phyloP scores from a whole-genome alignment of 1,139 yeast species.

The Pichia sp. region DNA sequence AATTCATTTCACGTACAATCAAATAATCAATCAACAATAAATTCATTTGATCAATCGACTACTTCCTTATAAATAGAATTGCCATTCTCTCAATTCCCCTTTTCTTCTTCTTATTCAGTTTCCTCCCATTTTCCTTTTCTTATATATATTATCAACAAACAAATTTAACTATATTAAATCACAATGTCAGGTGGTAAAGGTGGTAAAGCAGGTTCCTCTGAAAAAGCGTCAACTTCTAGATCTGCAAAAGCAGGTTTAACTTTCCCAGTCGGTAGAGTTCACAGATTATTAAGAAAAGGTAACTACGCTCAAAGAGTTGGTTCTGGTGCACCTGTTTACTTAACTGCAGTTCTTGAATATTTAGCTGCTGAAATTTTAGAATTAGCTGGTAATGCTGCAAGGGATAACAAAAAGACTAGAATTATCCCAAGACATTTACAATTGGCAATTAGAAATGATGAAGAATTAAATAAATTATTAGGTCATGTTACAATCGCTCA shows the following conservation, averaged over 20 bases:
- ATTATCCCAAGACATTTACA: constrained; percentile 98
- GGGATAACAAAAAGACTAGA: constrained; percentile 96
- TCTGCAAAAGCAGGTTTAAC: constrained; percentile 98
- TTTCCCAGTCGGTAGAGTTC: constrained; percentile 99
- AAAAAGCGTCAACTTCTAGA: constrained; percentile 95
- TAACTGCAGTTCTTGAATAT: constrained; percentile 95
- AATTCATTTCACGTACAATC: too few relatives aligned
- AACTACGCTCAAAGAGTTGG: constrained; percentile 99
- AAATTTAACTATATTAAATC: neutral
- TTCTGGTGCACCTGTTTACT: constrained; percentile 96
- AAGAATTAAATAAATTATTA: constrained; percentile 91
- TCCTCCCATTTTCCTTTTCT: too few relatives aligned
- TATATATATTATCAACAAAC: neutral
- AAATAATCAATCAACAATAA: neutral
- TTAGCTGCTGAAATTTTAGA: constrained; percentile 97
- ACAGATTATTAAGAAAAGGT: constrained; percentile 94
- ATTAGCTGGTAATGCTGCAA: constrained; percentile 98
- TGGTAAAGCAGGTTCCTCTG: constrained; percentile 88
- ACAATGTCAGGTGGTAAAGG: constrained; percentile 98
- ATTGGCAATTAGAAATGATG: constrained; percentile 98
- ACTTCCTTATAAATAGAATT: too few relatives aligned
- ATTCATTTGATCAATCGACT: too few relatives aligned
- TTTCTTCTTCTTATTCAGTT: neutral
- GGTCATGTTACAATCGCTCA: constrained; percentile 98
- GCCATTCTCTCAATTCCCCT: neutral